Conservation (phyloP, 2,329 filamentous ascomycete genomes). For the Conoideocrella luteorostrata region DNA sequence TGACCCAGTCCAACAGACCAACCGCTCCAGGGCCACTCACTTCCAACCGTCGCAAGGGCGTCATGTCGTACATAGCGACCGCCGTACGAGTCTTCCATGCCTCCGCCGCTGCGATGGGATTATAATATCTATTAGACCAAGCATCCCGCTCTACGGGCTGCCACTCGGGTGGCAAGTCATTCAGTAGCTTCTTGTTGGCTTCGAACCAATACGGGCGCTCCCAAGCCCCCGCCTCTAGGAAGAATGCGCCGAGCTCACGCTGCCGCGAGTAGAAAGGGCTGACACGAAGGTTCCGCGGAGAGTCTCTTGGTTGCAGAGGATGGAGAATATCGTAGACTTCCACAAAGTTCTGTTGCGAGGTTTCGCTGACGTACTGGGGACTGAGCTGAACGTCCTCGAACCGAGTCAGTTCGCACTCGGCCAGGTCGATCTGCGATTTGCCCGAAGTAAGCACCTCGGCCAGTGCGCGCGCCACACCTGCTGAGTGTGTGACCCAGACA, state of each 20-base stretch:
- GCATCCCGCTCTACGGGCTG: conserved; percentile 47
- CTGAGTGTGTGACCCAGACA: conserved; percentile 62
- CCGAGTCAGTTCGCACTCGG: conserved; percentile 52
- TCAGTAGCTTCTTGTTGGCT: conserved; percentile 44
- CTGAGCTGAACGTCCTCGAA: conserved; percentile 57
- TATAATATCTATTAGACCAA: conserved; percentile 53
- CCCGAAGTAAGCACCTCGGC: conserved; percentile 53
- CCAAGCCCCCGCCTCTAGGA: conserved; percentile 55
- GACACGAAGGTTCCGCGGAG: conserved; percentile 50
- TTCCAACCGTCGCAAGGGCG: conserved; percentile 51
- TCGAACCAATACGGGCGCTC: conserved; percentile 59
- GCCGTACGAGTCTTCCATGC: conserved; percentile 60
- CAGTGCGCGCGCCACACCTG: conserved; percentile 54
- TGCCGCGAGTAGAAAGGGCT: conserved; percentile 53
- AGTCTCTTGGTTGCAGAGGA: conserved; percentile 50
- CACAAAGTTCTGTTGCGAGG: conserved; percentile 54
- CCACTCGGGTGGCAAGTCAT: conserved; percentile 47
- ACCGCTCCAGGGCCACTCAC: conserved; percentile 51
- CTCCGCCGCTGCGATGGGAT: conserved; percentile 52
- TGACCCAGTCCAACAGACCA: conserved; percentile 46
- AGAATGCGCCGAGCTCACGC: conserved; percentile 48
- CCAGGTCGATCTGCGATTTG: conserved; percentile 47
- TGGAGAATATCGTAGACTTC: conserved; percentile 61
- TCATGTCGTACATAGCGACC: conserved; percentile 58
- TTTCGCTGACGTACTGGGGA: conserved; percentile 50